Percentiles rank a stretch among this genome's conserved stretches.
phyloP scores from a whole-genome alignment of 2,329 filamentous ascomycete species.

The Alternaria incomplexa region DNA sequence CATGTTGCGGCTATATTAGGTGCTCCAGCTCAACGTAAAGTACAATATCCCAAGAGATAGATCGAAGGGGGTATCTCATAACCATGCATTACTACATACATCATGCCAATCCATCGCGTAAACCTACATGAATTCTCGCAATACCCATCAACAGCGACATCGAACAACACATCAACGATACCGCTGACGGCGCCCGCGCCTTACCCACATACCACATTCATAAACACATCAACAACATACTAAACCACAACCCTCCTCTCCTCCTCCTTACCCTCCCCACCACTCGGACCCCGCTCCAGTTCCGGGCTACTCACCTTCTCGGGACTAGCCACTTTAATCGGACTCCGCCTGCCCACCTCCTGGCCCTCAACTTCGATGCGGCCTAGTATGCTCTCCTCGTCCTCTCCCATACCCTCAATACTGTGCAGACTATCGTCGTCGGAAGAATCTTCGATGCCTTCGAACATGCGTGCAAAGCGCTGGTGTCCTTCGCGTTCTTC shows the following conservation, averaged over 20 bases:
- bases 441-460: slow-evolving; percentile 40
- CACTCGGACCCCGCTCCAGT: background rate
- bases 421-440: slow-evolving; percentile 32
- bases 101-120: slow-evolving; percentile 2
- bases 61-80: slow-evolving; percentile 10
- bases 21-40: background rate
- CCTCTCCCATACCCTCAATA: slow-evolving; percentile 12
- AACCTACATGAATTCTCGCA: background rate
- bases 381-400: slow-evolving; percentile 12
- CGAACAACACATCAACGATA: background rate
- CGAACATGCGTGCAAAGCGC: slow-evolving; percentile 43
- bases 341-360: slow-evolving; percentile 6
- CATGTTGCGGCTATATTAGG: background rate
- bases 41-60: background rate
- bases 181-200: background rate
- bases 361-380: slow-evolving; percentile 4
- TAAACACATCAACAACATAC: background rate
- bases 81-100: slow-evolving; percentile 12
- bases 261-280: background rate
- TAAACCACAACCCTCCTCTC: background rate
- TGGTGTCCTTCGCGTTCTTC: slow-evolving; percentile 42
- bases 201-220: background rate
- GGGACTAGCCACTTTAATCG: background rate
- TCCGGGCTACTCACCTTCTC: slow-evolving; percentile 10
- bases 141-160: background rate